Conservation (phyloP, 176 grass and related monocot genomes). For the Cenchrus purpureus region DNA sequence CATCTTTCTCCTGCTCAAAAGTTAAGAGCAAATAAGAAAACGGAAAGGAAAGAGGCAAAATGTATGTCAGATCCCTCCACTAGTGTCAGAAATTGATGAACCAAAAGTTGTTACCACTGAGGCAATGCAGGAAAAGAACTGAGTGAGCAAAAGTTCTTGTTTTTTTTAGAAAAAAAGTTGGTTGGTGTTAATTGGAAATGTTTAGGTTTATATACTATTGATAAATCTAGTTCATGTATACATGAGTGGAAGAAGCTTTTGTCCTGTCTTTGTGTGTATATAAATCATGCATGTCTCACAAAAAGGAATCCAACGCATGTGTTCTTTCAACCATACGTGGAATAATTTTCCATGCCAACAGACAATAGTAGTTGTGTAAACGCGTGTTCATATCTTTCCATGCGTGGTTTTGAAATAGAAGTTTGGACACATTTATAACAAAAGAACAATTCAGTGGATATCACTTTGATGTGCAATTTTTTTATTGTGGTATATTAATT, state of each 20-base stretch:
- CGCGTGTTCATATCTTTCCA: background rate
- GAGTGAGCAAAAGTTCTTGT: background rate
- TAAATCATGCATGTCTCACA: background rate
- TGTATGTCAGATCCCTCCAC: background rate
- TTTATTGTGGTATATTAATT: background rate
- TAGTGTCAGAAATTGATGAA: conserved; percentile 33
- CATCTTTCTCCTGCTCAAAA: conserved; percentile 25
- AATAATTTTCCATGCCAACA: background rate
- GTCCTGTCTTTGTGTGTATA: background rate
- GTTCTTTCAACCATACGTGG: background rate
- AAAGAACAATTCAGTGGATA: background rate
- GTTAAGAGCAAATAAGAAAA: background rate
- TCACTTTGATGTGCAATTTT: background rate
- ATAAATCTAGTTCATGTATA: background rate
- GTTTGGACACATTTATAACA: background rate
- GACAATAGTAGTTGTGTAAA: background rate
- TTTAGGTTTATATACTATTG: background rate
- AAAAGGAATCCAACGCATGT: background rate
- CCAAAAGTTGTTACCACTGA: conserved; percentile 36
- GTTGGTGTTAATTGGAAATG: conserved; percentile 10
- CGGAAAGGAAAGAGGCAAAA: background rate
- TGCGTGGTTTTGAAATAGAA: background rate
- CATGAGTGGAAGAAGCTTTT: background rate
- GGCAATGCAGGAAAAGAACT: background rate
- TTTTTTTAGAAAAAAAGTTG: background rate